phyloP scores from a whole-genome alignment of 1,139 yeast species.

The Arxiozyma heterogenica region DNA sequence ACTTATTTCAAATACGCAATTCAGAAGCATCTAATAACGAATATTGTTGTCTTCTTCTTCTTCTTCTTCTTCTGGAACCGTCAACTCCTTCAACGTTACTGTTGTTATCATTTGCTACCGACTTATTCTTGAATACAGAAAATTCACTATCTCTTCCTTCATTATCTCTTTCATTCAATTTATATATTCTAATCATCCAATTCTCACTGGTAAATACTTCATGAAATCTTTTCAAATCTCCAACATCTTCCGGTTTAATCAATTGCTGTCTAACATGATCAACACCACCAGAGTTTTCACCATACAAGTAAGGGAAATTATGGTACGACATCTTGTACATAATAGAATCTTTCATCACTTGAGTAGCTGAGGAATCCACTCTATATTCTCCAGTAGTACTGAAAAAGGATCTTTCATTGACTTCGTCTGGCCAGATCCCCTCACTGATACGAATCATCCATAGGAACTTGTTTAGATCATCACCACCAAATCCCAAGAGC shows the following conservation, averaged over 20 bases:
- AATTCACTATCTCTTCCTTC: conserved; percentile 61
- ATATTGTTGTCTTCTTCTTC: not conserved
- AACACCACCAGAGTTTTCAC: conserved; percentile 45
- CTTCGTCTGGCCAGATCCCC: conserved; percentile 98
- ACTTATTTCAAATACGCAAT: not conserved
- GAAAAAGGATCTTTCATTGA: conserved; percentile 76
- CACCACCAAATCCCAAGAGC: conserved; percentile 86
- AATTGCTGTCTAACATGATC: conserved; percentile 88
- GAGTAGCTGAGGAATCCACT: conserved; percentile 73
- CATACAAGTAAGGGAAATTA: conserved; percentile 67
- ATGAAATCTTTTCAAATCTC: conserved; percentile 67
- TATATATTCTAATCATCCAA: conserved; percentile 93
- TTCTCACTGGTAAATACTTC: conserved; percentile 94
- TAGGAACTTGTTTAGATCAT: conserved; percentile 89
- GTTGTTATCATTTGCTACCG: not conserved
- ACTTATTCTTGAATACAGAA: conserved; percentile 5
- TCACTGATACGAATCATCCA: conserved; percentile 99
- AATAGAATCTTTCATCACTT: conserved; percentile 77
- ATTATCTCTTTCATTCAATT: conserved; percentile 81
- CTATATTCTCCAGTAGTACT: conserved; percentile 80
- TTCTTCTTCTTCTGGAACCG: conserved; percentile 10
- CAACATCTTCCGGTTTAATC: conserved; percentile 48
- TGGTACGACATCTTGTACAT: conserved; percentile 95
- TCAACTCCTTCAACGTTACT: not conserved
- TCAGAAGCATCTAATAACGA: not conserved